Evolutionary conservation across 1,139 yeast genomes (phyloP), one percentile per base, ranked within the genome.

Genomic region (Candida sp.): DNA sequence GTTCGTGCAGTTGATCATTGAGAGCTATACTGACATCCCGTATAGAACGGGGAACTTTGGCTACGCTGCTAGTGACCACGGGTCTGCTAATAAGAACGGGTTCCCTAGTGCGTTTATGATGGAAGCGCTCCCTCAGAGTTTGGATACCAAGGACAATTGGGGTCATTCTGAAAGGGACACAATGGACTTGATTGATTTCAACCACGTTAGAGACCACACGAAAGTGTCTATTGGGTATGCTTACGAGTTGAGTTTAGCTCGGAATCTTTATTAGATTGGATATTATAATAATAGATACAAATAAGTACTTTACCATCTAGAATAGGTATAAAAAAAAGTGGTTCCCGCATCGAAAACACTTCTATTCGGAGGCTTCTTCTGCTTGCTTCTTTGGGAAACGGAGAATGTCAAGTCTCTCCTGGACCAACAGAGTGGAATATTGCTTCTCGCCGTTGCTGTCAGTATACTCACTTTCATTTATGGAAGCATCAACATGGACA

Each of bases 61-160:
- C 0, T 91, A 92, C 63, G 96, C 96, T 0, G 92, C 98, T 68
- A 88, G 96, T 28, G 98, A 93, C 68, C 97, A 92, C 67, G 90
- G 96, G 3, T 85, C 96, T 47, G 97, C 97, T 2, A 68, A 84
- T 48, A 86, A 88, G 65, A 83, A 82, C 58, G 97, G 98, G 1
- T 90, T 78, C 67, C 97, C 97, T 8, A 81, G 91, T 22, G 81
- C 92, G 38, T 90, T 91, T 68, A 87, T 90, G 50, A 83, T 90
- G 57, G 98, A 93, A 68, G 78, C 31, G 6, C 42, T 38, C 28
- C 42, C 42, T 6, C 42, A 90, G 46, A 87, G 80, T 54, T 80
- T 90, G 67, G 76, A 80, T 51, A 77, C 78, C 57, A 75, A 85
- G 5, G 86, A 84, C 67, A 86, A 85, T 44, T 86, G 75, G 63